A percentile compares a stretch with the other conserved stretches of the same genome.
Conservation (phyloP, 306 rosid species). For the Castanopsis chinensis region DNA sequence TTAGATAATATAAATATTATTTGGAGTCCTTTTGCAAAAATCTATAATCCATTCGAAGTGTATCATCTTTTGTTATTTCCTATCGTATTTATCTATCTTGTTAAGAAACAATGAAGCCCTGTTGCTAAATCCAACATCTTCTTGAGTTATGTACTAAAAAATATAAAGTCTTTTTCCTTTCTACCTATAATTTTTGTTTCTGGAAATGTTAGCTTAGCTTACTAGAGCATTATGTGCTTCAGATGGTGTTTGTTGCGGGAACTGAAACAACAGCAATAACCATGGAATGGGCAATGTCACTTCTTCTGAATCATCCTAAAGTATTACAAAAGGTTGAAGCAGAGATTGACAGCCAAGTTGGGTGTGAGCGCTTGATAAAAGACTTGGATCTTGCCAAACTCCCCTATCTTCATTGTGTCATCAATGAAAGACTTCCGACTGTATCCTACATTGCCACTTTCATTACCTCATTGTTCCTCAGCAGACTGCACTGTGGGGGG, state of each 20-base stretch:
- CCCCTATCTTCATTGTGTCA: constrained; percentile 14
- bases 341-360: constrained; percentile 5
- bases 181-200: too few species aligned
- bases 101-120: not conserved
- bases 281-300: constrained; percentile 36
- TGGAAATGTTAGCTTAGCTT: too few species aligned
- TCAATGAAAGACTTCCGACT: constrained; percentile 39
- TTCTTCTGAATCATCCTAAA: constrained; percentile 26
- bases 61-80: too few species aligned
- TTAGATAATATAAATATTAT: too few species aligned
- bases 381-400: constrained; percentile 32
- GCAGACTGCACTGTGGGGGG: constrained; percentile 26
- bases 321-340: constrained; percentile 15
- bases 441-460: constrained; percentile 31
- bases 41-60: too few species aligned
- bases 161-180: too few species aligned
- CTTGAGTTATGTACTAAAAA: too few species aligned
- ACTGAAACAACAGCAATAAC: constrained; percentile 26
- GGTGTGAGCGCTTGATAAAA: constrained; percentile 8
- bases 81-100: too few species aligned
- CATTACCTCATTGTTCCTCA: constrained; percentile 40
- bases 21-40: too few species aligned
- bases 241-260: constrained; percentile 19
- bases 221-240: too few species aligned
- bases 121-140: too few species aligned